These are phyloP conservation scores for Chytriomyces sp. DNA, from an alignment of 192 early-diverging fungal species.

Conservation along the genomic window DNA sequence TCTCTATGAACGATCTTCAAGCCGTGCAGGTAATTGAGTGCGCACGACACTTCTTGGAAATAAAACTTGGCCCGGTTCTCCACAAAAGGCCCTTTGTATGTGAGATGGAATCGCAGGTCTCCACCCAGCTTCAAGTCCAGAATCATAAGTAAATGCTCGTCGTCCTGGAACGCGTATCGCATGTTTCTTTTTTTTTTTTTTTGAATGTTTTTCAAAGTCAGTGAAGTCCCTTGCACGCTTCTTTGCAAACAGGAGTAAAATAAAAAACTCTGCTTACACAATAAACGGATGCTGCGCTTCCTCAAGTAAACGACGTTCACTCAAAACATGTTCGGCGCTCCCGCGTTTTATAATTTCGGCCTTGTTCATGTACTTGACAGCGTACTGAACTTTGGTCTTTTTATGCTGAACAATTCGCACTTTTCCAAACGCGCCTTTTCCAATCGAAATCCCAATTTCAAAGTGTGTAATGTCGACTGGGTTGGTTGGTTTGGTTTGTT, in stretches of 20 bases:
- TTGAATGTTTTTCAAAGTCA: conserved; percentile 85
- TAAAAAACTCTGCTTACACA: conserved; percentile 40
- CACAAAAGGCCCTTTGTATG: conserved; percentile 37
- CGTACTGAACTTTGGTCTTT: conserved; percentile 70
- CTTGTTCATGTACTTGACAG: conserved; percentile 11
- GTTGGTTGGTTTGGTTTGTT: neutral
- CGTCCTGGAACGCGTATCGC: conserved; percentile 64
- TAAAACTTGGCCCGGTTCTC: conserved; percentile 50
- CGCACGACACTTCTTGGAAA: conserved; percentile 45
- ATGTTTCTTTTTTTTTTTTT: conserved; percentile 84
- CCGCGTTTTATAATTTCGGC: conserved; percentile 6
- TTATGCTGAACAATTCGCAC: conserved; percentile 92
- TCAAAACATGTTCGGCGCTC: conserved; percentile 67
- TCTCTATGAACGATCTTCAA: conserved; percentile 56
- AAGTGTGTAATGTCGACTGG: conserved; percentile 87
- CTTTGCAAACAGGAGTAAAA: neutral
- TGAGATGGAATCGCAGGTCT: conserved; percentile 60
- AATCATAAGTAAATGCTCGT: conserved; percentile 66
- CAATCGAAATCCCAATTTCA: conserved; percentile 83
- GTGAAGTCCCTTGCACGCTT: neutral
- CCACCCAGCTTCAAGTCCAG: conserved; percentile 63
- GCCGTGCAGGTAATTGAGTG: conserved; percentile 49
- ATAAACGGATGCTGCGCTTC: conserved; percentile 83
- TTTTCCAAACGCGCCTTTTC: conserved; percentile 95
- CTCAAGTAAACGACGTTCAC: conserved; percentile 86